Evolutionary conservation across 176 grass and related monocot genomes (phyloP), one percentile per base, ranked within the genome.

Genomic region (Lolium rigidum): DNA sequence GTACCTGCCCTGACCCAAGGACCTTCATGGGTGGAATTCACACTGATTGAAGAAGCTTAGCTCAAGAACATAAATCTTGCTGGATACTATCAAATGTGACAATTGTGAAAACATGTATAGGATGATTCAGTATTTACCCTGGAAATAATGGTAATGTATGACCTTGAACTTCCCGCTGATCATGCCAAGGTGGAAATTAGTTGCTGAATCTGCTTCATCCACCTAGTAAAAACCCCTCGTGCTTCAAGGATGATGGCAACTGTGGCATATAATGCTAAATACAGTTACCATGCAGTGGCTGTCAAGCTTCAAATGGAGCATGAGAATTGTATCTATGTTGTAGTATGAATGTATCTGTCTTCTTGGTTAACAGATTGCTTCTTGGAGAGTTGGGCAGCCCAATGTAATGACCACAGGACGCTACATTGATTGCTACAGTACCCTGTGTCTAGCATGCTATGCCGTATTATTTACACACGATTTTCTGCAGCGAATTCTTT

Each of bases 1-100:
- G 96, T 71, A 91, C n/a, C 49, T 98, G 96, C 86, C 96, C 96
- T 80, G 93, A 98, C 28, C 96, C 93, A 52, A 94, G 92, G 83
- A 95, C 92, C 50, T 98, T 98, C 90, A 95, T 98, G 96, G 93
- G 93, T 13, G 96, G 93, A 14, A 88, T 94, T 24, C 84, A 86
- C 70, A 86, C 67, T 0, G 89, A 93, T 60, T 91, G 78, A 93
- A 63, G 38, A 24, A 48, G 56, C 9, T 14, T 71, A 16, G 4
- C 77, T 10, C 2, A 31, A 62, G 4, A 3, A 18, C 41, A 77
- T 39, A 15, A 22, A 56, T 13, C 21, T 17, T 20, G 9, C 15
- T 57, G 31, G 76, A 47, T 15, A 44, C 25, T 76, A 12, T 71
- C 24, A 62, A 82, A 86, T 82, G 52, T 5, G 17, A 20, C 51